Conservation (phyloP, 495 filamentous ascomycete species). For the Lichina pygmaea region DNA sequence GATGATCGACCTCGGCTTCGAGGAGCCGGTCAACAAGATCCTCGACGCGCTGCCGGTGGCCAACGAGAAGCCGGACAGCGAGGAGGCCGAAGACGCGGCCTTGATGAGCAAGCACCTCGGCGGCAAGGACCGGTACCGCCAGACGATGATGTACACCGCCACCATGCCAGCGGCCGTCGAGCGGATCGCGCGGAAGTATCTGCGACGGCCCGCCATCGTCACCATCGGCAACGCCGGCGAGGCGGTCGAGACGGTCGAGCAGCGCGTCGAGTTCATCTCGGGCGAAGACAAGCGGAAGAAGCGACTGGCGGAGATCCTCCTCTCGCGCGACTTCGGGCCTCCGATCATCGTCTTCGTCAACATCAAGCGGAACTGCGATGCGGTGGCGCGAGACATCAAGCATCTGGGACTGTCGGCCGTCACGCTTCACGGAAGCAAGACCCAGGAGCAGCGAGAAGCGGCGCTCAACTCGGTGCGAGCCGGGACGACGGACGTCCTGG, state of each 20-base stretch:
- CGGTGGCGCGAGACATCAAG: conserved; percentile 84
- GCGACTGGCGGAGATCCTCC: conserved; percentile 72
- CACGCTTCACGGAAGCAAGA: conserved; percentile 85
- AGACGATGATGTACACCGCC: conserved; percentile 99
- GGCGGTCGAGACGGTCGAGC: conserved; percentile 96
- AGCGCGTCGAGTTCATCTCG: conserved; percentile 75
- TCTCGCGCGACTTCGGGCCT: conserved; percentile 58
- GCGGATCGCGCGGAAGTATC: conserved; percentile 85
- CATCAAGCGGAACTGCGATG: conserved; percentile 98
- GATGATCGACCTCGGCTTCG: conserved; percentile 98
- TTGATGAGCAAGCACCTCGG: conserved; percentile 65
- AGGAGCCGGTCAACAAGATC: conserved; percentile 95
- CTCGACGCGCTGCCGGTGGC: conserved; percentile 84
- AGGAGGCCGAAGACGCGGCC: conserved; percentile 68
- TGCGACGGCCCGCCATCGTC: conserved; percentile 79
- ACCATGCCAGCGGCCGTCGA: conserved; percentile 92
- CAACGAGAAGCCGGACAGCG: conserved; percentile 90
- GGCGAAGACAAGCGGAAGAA: conserved; percentile 98
- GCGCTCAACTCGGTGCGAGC: conserved; percentile 66
- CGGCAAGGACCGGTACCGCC: conserved; percentile 68
- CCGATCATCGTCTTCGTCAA: conserved; percentile 99
- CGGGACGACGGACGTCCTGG: conserved; percentile 63
- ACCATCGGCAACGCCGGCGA: conserved; percentile 88
- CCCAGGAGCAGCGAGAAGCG: conserved; percentile 91
- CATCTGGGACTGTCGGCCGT: conserved; percentile 77